Percentiles rank a stretch among this genome's conserved stretches.
phyloP scores from a whole-genome alignment of 208 protist species.

The Leishmania braziliensis region DNA sequence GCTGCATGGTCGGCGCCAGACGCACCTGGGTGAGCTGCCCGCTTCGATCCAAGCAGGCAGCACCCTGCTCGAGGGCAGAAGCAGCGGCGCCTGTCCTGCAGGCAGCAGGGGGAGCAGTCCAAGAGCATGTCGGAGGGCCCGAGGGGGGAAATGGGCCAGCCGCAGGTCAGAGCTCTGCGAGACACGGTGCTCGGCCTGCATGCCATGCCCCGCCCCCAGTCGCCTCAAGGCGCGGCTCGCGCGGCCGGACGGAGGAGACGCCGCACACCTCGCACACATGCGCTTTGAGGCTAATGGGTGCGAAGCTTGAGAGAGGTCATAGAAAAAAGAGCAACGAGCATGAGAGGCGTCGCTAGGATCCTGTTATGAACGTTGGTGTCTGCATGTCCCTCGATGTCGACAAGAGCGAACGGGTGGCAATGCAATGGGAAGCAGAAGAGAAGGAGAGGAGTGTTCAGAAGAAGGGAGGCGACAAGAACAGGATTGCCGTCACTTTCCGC shows the following conservation, averaged over 20 bases:
- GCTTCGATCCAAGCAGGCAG: neutral
- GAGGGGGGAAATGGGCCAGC: neutral
- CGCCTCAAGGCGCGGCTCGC: neutral
- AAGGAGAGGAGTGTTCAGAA: neutral
- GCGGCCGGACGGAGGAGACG: neutral
- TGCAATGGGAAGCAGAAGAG: neutral
- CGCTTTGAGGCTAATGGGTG: neutral
- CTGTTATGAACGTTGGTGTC: no score
- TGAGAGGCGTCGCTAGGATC: no score
- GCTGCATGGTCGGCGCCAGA: neutral
- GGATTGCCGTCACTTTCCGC: neutral
- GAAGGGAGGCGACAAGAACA: neutral
- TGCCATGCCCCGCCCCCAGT: neutral
- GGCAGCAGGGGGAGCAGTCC: neutral
- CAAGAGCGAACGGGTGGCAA: neutral
- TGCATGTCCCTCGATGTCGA: no score
- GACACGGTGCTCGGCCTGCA: neutral
- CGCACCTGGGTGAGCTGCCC: neutral
- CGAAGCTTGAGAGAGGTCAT: neutral
- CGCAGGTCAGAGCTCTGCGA: neutral
- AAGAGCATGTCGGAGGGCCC: neutral
- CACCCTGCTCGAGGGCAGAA: neutral
- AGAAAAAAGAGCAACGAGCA: neutral
- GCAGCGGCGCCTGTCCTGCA: neutral
- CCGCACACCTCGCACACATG: neutral